Evolutionary conservation across 2,329 filamentous ascomycete genomes (phyloP).

Genomic region (Colletotrichum sansevieriae): DNA sequence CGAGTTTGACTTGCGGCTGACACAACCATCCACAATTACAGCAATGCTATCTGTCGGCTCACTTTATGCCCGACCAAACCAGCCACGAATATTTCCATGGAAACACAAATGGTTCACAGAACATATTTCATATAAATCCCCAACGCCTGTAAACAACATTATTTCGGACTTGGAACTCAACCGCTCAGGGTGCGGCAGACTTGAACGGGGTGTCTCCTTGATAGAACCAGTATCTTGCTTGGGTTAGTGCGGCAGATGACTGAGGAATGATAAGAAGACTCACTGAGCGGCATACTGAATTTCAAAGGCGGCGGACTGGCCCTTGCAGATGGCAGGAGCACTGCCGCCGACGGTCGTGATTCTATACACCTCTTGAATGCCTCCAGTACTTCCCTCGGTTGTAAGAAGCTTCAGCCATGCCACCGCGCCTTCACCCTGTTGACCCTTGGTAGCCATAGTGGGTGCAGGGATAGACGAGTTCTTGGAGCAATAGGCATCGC

Average conservation of each 20-base stretch:
- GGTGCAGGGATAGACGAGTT: slow-evolving; percentile 74
- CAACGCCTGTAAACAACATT: slow-evolving; percentile 24
- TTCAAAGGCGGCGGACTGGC: slow-evolving; percentile 72
- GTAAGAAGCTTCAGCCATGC: slow-evolving; percentile 82
- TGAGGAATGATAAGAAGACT: slow-evolving; percentile 57
- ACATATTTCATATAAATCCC: slow-evolving; percentile 18
- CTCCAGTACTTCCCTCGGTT: slow-evolving; percentile 67
- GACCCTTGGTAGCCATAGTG: slow-evolving; percentile 68
- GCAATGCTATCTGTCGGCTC: slow-evolving; percentile 12
- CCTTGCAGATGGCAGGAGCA: slow-evolving; percentile 79
- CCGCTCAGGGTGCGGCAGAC: slow-evolving; percentile 11
- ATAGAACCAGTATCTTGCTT: slow-evolving; percentile 56
- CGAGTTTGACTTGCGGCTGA: background rate
- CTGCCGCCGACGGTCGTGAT: slow-evolving; percentile 86
- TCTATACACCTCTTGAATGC: slow-evolving; percentile 83
- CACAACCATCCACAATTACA: slow-evolving; percentile 21
- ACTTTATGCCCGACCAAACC: slow-evolving; percentile 10
- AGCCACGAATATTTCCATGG: background rate
- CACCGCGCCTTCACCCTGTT: slow-evolving; percentile 76
- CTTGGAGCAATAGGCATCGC: slow-evolving; percentile 74
- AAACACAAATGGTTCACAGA: slow-evolving; percentile 36
- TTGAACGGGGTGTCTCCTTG: slow-evolving; percentile 31
- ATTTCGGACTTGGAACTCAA: background rate
- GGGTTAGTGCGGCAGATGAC: slow-evolving; percentile 3
- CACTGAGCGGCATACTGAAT: slow-evolving; percentile 89